Base-by-base conservation (phyloP, 306 rosid genomes). In the Acacia melanoxylon region DNA sequence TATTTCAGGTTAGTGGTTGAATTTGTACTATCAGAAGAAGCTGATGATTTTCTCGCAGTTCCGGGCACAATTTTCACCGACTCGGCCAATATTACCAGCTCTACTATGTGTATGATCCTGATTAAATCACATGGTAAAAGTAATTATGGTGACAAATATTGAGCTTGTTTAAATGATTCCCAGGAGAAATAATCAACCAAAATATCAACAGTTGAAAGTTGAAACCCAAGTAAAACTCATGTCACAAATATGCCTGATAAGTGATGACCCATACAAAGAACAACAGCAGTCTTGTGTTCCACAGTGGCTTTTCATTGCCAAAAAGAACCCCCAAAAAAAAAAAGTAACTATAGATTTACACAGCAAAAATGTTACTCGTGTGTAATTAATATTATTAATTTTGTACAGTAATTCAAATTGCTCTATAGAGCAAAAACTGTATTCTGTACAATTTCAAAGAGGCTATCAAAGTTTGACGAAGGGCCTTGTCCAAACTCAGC, bases 371-470 rank as follows among this genome's bases (percentile, higher is more conserved):
- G 83, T 61, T 85, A 83, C 85, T 74, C 77, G 54, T 24, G 75
- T 58, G 41, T 37, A 68, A 68, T n/a, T 31, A 69, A 22, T 69
- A 42, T 40, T 10, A 40, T 22, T 58, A 58, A 22, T 20, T 20
- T 40, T 12, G 52, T 12, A 41, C 33, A 41, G 52, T 12, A 69
- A 69, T 41, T 69, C 49, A 44, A 42, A 75, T 74, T 68, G 74
- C 76, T 86, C 82, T 83, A 67, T 71, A 84, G 76, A 81, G 54
- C 78, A 79, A 84, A 78, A 82, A 83, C 81, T 16, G 86, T 67
- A 78, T 63, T 83, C 91, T 91, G 91, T 87, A 93, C 91, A 93
- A 62, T 85, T 84, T 72, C 72, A 73, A 73, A 51, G 31, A n/a
- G 13, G 48, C 72, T 68, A 37, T 69, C 52, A 69, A 42, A 15